Evolutionary conservation across 2,329 filamentous ascomycete genomes (phyloP).

Genomic region (Pezicula radicicola): DNA sequence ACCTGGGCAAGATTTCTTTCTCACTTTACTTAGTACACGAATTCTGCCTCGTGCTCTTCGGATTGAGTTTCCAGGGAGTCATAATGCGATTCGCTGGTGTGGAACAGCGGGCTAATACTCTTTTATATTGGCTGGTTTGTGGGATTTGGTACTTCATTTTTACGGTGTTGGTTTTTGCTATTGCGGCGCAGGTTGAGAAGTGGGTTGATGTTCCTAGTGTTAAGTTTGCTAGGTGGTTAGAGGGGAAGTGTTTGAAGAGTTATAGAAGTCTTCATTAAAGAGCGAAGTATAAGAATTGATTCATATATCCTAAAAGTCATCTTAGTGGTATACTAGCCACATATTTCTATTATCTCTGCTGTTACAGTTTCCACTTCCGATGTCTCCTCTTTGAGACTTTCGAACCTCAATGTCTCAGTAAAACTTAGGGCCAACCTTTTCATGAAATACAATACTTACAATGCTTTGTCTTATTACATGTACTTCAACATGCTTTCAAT

Average conservation of each 20-base stretch:
- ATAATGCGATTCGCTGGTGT: slow-evolving; percentile 9
- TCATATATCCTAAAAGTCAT: neutral
- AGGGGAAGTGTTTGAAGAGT: slow-evolving; percentile 21
- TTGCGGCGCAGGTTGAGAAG: slow-evolving; percentile 23
- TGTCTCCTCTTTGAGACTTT: too few species aligned
- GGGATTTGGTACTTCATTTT: slow-evolving; percentile 43
- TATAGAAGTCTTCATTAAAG: neutral
- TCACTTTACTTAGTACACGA: slow-evolving; percentile 53
- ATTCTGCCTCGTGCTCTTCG: slow-evolving; percentile 36
- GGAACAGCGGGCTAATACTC: slow-evolving; percentile 17
- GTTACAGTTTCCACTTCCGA: too few species aligned
- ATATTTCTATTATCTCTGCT: too few species aligned
- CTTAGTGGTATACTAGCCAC: too few species aligned
- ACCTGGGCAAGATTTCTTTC: slow-evolving; percentile 53
- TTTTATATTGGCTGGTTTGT: slow-evolving; percentile 49
- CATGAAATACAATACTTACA: too few species aligned
- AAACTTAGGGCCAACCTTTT: too few species aligned
- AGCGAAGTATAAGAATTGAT: neutral
- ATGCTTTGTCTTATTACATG: too few species aligned
- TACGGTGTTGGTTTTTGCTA: neutral
- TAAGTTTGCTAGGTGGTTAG: slow-evolving; percentile 42
- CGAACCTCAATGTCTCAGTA: too few species aligned
- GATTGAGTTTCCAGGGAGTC: slow-evolving; percentile 15
- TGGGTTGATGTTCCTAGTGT: slow-evolving; percentile 48
- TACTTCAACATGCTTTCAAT: too few species aligned